A percentile compares a stretch with the other conserved stretches of the same genome.
These are phyloP conservation scores for Kwoniella mangroviensis DNA, from an alignment of 768 basidiomycete species.

Conservation along the genomic window DNA sequence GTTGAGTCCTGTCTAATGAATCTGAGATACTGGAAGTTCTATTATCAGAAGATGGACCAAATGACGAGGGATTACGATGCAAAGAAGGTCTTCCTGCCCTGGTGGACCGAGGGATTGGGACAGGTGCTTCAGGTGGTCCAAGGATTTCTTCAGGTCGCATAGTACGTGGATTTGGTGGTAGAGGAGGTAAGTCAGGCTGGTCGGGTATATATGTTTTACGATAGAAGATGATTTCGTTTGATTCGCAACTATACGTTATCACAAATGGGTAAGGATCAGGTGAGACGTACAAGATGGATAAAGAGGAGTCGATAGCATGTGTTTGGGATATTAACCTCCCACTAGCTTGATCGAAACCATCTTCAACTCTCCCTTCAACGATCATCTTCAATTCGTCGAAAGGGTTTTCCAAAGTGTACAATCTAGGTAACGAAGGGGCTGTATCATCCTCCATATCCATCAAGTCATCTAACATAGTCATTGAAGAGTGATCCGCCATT, in stretches of 20 bases:
- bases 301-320: conserved; percentile 9
- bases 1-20: conserved; percentile 39
- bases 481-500: conserved; percentile 31
- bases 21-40: conserved; percentile 36
- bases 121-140: conserved; percentile 17
- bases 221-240: conserved; percentile 45
- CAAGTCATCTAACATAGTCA: conserved; percentile 48
- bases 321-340: conserved; percentile 10
- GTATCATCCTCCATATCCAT: conserved; percentile 43
- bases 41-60: conserved; percentile 30
- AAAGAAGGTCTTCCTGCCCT: conserved; percentile 30
- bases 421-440: conserved; percentile 31
- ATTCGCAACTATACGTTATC: conserved; percentile 29
- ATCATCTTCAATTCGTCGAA: conserved; percentile 48
- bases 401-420: conserved; percentile 45
- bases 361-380: conserved; percentile 28
- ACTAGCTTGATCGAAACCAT: conserved; percentile 3
- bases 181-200: conserved; percentile 6
- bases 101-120: not conserved
- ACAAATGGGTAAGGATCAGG: conserved; percentile 36
- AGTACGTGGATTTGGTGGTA: conserved; percentile 19
- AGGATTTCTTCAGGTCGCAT: conserved; percentile 42
- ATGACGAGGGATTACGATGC: conserved; percentile 38
- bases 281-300: conserved; percentile 23
- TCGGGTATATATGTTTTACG: conserved; percentile 28